These are phyloP conservation scores for Setaria italica DNA, from an alignment of 202 grass and related monocot species.

Conservation along the genomic window DNA sequence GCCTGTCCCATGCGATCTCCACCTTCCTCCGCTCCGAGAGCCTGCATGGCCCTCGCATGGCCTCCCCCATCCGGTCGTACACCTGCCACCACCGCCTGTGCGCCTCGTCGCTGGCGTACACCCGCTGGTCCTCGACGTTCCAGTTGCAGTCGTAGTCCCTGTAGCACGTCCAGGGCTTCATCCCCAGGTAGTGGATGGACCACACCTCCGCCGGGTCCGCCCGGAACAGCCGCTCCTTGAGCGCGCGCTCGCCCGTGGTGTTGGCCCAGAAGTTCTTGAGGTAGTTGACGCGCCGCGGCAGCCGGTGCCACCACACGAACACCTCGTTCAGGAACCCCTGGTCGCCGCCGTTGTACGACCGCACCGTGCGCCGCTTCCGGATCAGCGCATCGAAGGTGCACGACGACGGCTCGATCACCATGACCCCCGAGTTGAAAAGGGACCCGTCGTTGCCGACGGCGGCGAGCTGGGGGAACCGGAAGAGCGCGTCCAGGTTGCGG, in stretches of 20 bases:
- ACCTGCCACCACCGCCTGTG: conserved; percentile 81
- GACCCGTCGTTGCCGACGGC: conserved; percentile 71
- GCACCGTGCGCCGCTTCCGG: conserved; percentile 45
- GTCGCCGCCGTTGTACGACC: conserved; percentile 93
- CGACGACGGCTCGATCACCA: conserved; percentile 85
- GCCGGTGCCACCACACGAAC: conserved; percentile 96
- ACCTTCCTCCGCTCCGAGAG: conserved; percentile 68
- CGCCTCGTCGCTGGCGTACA: conserved; percentile 80
- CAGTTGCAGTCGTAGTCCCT: conserved; percentile 96
- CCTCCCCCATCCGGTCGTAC: conserved; percentile 77
- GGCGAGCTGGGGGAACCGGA: conserved; percentile 74
- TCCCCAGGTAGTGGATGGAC: conserved; percentile 74
- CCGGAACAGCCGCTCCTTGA: conserved; percentile 70
- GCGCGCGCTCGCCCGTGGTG: conserved; percentile 60
- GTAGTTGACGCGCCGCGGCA: conserved; percentile 80
- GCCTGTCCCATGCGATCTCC: conserved; percentile 63
- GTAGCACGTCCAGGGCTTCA: conserved; percentile 93
- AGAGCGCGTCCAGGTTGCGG: conserved; percentile 74
- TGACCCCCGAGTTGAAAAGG: conserved; percentile 83
- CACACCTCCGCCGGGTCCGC: conserved; percentile 66
- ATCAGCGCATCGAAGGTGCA: conserved; percentile 75
- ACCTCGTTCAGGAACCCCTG: conserved; percentile 95
- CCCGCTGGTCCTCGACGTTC: conserved; percentile 64
- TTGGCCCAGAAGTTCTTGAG: conserved; percentile 90
- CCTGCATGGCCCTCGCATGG: conserved; percentile 57